Percentiles rank a stretch among this genome's conserved stretches.
Evolutionary conservation across 352 stramenopile species (phyloP).

Genomic region (Pythium aquatile): DNA sequence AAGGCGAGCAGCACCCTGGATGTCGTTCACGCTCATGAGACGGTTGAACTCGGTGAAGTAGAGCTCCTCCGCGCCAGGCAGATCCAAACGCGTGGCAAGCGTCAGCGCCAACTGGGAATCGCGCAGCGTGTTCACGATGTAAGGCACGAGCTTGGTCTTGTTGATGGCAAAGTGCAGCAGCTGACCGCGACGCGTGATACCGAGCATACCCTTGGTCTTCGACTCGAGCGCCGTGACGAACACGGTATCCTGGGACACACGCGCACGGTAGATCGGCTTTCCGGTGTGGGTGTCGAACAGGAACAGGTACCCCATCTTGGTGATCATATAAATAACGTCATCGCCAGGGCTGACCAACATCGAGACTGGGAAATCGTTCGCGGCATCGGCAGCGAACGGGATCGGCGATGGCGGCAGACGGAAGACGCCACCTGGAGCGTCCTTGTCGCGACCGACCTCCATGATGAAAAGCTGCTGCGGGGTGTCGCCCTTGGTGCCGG

Average conservation of each 20-base stretch:
- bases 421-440: conserved; percentile 94
- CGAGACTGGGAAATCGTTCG: conserved; percentile 98
- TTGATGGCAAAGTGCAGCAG: conserved; percentile 98
- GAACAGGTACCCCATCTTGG: conserved; percentile 99
- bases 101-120: conserved; percentile 96
- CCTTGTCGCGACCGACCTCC: conserved; percentile 97
- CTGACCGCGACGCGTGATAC: conserved; percentile 96
- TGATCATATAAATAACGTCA: conserved; percentile 98
- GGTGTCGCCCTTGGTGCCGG: conserved; percentile 77
- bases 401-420: conserved; percentile 92
- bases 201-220: conserved; percentile 95
- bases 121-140: conserved; percentile 97
- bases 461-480: conserved; percentile 95
- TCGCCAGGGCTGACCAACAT: conserved; percentile 92
- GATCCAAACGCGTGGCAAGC: conserved; percentile 94
- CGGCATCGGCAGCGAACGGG: conserved; percentile 95
- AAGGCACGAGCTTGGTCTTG: conserved; percentile 97
- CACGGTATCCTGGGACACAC: conserved; percentile 97
- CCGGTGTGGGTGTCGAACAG: conserved; percentile 99
- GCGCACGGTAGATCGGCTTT: conserved; percentile 97
- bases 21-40: conserved; percentile 83
- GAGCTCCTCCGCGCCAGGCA: conserved; percentile 97
- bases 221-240: conserved; percentile 94
- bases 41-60: conserved; percentile 99
- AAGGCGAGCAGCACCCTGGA: conserved; percentile 87